phyloP scores from a whole-genome alignment of 2,329 filamentous ascomycete genomes.

The Talaromyces sp. region DNA sequence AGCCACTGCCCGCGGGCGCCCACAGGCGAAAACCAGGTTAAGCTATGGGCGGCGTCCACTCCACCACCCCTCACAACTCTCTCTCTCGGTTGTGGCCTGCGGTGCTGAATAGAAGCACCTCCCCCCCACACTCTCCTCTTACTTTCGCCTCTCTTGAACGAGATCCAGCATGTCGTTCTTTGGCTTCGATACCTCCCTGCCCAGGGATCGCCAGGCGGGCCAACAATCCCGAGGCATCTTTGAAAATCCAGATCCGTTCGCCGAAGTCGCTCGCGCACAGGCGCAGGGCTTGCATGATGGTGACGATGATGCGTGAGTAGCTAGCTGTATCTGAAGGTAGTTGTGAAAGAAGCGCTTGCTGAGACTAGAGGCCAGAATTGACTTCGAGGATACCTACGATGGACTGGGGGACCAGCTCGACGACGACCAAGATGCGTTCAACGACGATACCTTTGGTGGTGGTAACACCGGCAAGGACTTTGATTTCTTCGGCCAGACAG shows the following conservation, averaged over 20 bases:
- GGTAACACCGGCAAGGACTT: constrained; percentile 71
- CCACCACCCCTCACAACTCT: not conserved
- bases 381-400: constrained; percentile 98
- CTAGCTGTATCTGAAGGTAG: not conserved
- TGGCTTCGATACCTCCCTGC: constrained; percentile 69
- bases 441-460: constrained; percentile 86
- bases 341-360: not conserved
- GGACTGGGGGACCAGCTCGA: constrained; percentile 85
- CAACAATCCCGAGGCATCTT: constrained; percentile 67
- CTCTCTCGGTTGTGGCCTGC: constrained; percentile 2
- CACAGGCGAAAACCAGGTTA: constrained; percentile 1
- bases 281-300: constrained; percentile 41
- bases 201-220: constrained; percentile 60
- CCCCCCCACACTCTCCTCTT: constrained; percentile 4
- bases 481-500: constrained; percentile 92
- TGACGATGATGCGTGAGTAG: constrained; percentile 50
- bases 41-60: not conserved
- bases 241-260: constrained; percentile 83
- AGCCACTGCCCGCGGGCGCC: not conserved
- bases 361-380: constrained; percentile 48
- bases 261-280: constrained; percentile 61
- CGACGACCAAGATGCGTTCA: constrained; percentile 88
- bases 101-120: constrained; percentile 8
- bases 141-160: constrained; percentile 11
- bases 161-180: constrained; percentile 74